Percentiles rank a stretch among this genome's conserved stretches.
phyloP scores from a whole-genome alignment of 2,329 filamentous ascomycete species.

The Coleophoma eucalyptorum region DNA sequence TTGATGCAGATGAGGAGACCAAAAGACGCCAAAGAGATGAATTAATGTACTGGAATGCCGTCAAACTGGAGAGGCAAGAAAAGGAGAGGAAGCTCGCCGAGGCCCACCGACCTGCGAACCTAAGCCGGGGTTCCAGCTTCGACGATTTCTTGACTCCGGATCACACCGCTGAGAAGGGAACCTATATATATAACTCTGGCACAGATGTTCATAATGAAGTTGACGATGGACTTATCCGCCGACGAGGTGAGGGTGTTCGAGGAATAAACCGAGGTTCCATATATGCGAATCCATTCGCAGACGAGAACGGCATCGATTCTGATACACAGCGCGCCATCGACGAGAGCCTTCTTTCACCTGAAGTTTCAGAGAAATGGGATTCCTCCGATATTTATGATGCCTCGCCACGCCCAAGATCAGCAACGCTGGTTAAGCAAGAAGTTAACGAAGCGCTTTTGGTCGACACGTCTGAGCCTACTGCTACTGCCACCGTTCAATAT shows the following conservation, averaged over 20 bases:
- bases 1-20: slow-evolving; percentile 61
- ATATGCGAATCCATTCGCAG: slow-evolving; percentile 55
- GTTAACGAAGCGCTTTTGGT: slow-evolving; percentile 18
- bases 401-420: slow-evolving; percentile 4
- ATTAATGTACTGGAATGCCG: slow-evolving; percentile 61
- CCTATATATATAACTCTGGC: slow-evolving; percentile 56
- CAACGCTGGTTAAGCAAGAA: not conserved
- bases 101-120: slow-evolving; percentile 21
- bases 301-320: slow-evolving; percentile 27
- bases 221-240: slow-evolving; percentile 43
- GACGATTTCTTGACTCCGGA: slow-evolving; percentile 57
- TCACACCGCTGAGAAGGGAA: slow-evolving; percentile 45
- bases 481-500: slow-evolving; percentile 12
- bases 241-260: slow-evolving; percentile 41
- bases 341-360: slow-evolving; percentile 38
- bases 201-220: slow-evolving; percentile 35
- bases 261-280: slow-evolving; percentile 39
- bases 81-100: slow-evolving; percentile 24
- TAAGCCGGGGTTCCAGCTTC: slow-evolving; percentile 33
- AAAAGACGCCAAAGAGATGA: slow-evolving; percentile 60
- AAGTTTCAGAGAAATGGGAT: slow-evolving; percentile 43
- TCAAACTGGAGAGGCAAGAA: slow-evolving; percentile 46
- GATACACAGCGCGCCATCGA: slow-evolving; percentile 40
- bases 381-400: slow-evolving; percentile 43
- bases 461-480: slow-evolving; percentile 21